Percentiles rank a stretch among this genome's conserved stretches.
phyloP scores from a whole-genome alignment of 1,284 basidiomycete species.

The Agroathelia rolfsii region DNA sequence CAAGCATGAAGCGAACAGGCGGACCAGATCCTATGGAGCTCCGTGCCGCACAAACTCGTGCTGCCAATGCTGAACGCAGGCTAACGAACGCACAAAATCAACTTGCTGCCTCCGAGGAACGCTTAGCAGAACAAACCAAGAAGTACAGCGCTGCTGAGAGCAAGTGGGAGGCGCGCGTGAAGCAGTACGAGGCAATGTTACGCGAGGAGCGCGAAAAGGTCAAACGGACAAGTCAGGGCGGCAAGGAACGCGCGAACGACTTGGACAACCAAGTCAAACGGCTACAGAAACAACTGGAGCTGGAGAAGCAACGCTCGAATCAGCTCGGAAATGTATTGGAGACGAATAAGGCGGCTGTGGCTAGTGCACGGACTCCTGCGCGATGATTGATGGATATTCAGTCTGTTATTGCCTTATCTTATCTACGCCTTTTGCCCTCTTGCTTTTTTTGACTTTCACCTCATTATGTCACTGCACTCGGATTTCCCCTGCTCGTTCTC shows the following conservation, averaged over 20 bases:
- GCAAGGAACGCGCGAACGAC: conserved; percentile 75
- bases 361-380: conserved; percentile 2
- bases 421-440: too few species aligned
- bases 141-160: conserved; percentile 61
- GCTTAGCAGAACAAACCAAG: conserved; percentile 63
- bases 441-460: too few species aligned
- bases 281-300: conserved; percentile 58
- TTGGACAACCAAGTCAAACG: conserved; percentile 64
- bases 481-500: too few species aligned
- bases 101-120: conserved; percentile 73
- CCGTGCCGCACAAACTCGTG: conserved; percentile 60
- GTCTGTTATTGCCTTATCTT: too few species aligned
- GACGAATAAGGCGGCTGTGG: conserved; percentile 24
- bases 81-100: conserved; percentile 77
- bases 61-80: conserved; percentile 75
- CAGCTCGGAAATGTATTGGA: conserved; percentile 63
- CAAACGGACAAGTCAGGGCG: conserved; percentile 90
- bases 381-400: too few species aligned
- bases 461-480: too few species aligned
- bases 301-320: conserved; percentile 56
- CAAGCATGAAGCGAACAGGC: conserved; percentile 54
- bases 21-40: conserved; percentile 65
- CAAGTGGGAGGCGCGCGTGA: conserved; percentile 90
- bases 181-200: conserved; percentile 80
- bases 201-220: conserved; percentile 87